phyloP scores from a whole-genome alignment of 2,329 filamentous ascomycete genomes.

The Malbranchea zuffiana region DNA sequence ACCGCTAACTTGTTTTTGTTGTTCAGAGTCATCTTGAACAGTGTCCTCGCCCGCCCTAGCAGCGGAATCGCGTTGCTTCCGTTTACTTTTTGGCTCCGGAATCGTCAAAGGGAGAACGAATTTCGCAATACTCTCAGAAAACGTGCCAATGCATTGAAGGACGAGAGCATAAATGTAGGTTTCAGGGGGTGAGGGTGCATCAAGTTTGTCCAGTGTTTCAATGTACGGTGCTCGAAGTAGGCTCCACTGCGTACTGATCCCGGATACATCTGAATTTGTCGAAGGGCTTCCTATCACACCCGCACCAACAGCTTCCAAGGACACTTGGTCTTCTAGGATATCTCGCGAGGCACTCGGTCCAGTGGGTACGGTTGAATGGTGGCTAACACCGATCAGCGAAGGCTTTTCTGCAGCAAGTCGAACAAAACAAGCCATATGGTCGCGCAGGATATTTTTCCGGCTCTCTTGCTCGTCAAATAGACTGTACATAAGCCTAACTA shows the following conservation, averaged over 20 bases:
- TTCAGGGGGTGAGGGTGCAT: slow-evolving; percentile 71
- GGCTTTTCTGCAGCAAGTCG: slow-evolving; percentile 86
- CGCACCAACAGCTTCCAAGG: slow-evolving; percentile 75
- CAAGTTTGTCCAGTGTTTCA: slow-evolving; percentile 86
- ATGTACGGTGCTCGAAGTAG: slow-evolving; percentile 76
- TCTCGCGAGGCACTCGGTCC: slow-evolving; percentile 47
- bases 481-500: slow-evolving; percentile 69
- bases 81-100: slow-evolving; percentile 53
- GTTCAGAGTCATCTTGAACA: slow-evolving; percentile 19
- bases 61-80: slow-evolving; percentile 28
- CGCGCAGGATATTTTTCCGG: slow-evolving; percentile 65
- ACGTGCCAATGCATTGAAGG: slow-evolving; percentile 73
- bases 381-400: slow-evolving; percentile 72
- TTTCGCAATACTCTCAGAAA: slow-evolving; percentile 86
- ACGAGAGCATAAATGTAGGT: slow-evolving; percentile 90
- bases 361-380: slow-evolving; percentile 74
- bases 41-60: slow-evolving; percentile 29
- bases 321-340: slow-evolving; percentile 64
- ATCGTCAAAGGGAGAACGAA: slow-evolving; percentile 88
- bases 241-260: slow-evolving; percentile 89
- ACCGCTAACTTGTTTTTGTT: slow-evolving; percentile 19
- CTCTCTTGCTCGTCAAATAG: slow-evolving; percentile 65
- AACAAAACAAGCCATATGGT: slow-evolving; percentile 81
- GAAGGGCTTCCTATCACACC: slow-evolving; percentile 71
- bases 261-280: slow-evolving; percentile 54